Percentiles rank a stretch among this genome's conserved stretches.
phyloP scores from a whole-genome alignment of 306 rosid species.

The Hippophae gyantsensis region DNA sequence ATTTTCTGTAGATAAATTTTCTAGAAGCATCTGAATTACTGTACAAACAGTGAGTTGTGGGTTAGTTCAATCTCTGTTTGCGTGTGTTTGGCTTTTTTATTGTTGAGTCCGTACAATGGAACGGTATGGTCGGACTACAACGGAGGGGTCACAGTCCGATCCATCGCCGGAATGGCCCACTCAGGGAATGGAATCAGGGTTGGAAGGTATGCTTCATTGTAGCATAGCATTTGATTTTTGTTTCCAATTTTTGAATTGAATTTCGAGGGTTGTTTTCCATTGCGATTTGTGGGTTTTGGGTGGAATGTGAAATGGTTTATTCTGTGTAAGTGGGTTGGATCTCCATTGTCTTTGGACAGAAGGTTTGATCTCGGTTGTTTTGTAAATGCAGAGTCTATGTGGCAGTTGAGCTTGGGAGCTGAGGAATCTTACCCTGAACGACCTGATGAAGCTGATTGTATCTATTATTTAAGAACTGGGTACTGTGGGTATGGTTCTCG shows the following conservation, averaged over 20 bases:
- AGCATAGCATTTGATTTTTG: constrained; percentile 35
- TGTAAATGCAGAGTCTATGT: constrained; percentile 58
- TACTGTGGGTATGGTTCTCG: constrained; percentile 84
- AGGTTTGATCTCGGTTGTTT: constrained; percentile 31
- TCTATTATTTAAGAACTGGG: constrained; percentile 71
- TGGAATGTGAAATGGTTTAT: constrained; percentile 27
- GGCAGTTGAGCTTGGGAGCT: constrained; percentile 52
- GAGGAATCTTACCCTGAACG: constrained; percentile 84
- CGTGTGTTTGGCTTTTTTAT: neutral
- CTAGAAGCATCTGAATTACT: neutral
- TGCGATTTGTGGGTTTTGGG: constrained; percentile 31
- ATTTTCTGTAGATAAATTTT: constrained; percentile 20
- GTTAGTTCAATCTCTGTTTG: neutral
- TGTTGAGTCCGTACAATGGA: constrained; percentile 71
- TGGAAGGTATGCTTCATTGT: constrained; percentile 43
- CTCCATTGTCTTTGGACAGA: constrained; percentile 11
- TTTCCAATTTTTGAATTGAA: neutral
- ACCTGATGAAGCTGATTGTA: constrained; percentile 86
- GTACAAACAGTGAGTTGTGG: constrained; percentile 13
- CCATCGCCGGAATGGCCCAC: constrained; percentile 74
- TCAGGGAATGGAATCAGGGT: constrained; percentile 38
- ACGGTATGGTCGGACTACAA: constrained; percentile 54
- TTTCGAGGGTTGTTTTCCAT: constrained; percentile 11
- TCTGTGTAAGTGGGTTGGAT: constrained; percentile 32
- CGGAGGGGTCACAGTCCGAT: constrained; percentile 76